phyloP scores from a whole-genome alignment of 2,329 filamentous ascomycete species.

The Aspergillus alliaceus region DNA sequence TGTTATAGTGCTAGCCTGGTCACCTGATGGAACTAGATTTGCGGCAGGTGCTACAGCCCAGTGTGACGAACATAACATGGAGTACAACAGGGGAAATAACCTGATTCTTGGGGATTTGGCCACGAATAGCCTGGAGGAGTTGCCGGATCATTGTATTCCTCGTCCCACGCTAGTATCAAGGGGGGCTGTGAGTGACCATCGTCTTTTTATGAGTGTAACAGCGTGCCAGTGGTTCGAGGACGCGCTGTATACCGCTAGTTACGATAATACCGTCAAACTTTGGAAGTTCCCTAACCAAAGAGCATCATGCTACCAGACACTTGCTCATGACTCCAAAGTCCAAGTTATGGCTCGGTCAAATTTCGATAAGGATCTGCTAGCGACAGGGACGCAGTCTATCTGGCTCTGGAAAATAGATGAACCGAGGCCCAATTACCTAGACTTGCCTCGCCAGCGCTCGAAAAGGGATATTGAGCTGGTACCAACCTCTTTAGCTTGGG shows the following conservation, averaged over 20 bases:
- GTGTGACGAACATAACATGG: slow-evolving; percentile 56
- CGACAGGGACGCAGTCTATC: slow-evolving; percentile 48
- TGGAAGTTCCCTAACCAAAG: slow-evolving; percentile 47
- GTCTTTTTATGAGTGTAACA: slow-evolving; percentile 58
- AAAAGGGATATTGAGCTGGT: slow-evolving; percentile 35
- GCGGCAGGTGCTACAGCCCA: slow-evolving; percentile 59
- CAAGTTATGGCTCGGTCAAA: slow-evolving; percentile 52
- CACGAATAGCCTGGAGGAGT: slow-evolving; percentile 47
- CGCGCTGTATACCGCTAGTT: slow-evolving; percentile 55
- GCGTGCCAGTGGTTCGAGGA: slow-evolving; percentile 53
- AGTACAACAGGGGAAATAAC: slow-evolving; percentile 61
- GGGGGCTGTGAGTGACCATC: slow-evolving; percentile 48
- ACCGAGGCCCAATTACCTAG: slow-evolving; percentile 27
- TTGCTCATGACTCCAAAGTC: slow-evolving; percentile 50
- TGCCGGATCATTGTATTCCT: slow-evolving; percentile 53
- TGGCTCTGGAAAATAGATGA: slow-evolving; percentile 33
- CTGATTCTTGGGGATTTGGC: slow-evolving; percentile 53
- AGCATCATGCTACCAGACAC: slow-evolving; percentile 32
- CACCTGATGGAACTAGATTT: slow-evolving; percentile 54
- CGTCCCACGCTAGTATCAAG: slow-evolving; percentile 45
- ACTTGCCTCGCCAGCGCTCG: slow-evolving; percentile 22
- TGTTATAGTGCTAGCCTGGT: slow-evolving; percentile 58
- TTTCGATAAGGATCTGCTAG: slow-evolving; percentile 41
- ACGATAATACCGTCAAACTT: slow-evolving; percentile 57
- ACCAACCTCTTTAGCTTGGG: slow-evolving; percentile 53